Evolutionary conservation across 192 early-diverging fungal species (phyloP).

Genomic region (Phlyctochytrium bullatum): DNA sequence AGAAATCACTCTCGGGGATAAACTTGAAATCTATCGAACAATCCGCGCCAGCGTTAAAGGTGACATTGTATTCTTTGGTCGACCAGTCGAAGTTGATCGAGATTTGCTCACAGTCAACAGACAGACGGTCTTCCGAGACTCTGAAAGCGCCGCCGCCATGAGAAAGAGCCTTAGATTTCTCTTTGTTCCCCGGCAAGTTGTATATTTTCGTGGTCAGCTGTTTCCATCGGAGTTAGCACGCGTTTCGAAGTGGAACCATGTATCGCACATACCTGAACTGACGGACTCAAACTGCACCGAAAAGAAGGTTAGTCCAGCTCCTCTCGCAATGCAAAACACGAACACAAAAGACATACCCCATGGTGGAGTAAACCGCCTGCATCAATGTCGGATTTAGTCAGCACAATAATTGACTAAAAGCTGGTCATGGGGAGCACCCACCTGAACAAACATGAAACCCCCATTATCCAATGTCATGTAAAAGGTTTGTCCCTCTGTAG

Average conservation of each 20-base stretch:
- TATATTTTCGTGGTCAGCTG: slow-evolving; percentile 76
- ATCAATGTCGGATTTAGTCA: neutral
- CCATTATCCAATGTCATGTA: slow-evolving; percentile 76
- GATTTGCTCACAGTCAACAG: slow-evolving; percentile 74
- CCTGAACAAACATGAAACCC: slow-evolving; percentile 79
- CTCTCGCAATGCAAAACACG: neutral
- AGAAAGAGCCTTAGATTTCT: slow-evolving; percentile 64
- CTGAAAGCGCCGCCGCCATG: slow-evolving; percentile 67
- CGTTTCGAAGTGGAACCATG: neutral
- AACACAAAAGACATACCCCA: slow-evolving; percentile 32
- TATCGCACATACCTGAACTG: slow-evolving; percentile 1
- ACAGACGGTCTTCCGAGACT: slow-evolving; percentile 68
- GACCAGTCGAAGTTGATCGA: slow-evolving; percentile 52
- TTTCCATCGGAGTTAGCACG: neutral
- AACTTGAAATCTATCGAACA: slow-evolving; percentile 68
- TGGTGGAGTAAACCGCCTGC: slow-evolving; percentile 74
- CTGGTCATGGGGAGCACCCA: slow-evolving; percentile 22
- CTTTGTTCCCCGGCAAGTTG: slow-evolving; percentile 51
- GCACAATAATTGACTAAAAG: neutral
- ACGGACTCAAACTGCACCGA: slow-evolving; percentile 1
- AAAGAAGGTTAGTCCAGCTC: no score
- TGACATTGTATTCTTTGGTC: slow-evolving; percentile 46
- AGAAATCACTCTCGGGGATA: slow-evolving; percentile 62
- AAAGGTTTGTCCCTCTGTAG: slow-evolving; percentile 88
- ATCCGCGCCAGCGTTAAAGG: slow-evolving; percentile 44